Evolutionary conservation across 176 grass and related monocot genomes (phyloP), one percentile per base, ranked within the genome.

Genomic region (Chloris gayana): DNA sequence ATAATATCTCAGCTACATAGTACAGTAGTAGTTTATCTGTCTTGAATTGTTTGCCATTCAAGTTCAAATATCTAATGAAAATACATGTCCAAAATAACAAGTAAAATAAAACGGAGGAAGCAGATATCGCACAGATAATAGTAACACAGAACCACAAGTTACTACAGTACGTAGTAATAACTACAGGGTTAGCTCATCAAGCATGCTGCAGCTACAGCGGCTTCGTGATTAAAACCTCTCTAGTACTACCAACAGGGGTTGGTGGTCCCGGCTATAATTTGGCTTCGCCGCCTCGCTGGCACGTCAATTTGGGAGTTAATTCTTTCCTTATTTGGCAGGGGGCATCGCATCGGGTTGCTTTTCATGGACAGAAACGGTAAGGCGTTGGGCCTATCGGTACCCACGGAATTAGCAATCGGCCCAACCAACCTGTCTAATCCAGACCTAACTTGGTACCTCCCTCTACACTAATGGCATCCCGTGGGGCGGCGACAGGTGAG

Each of bases 311-410:
- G 51, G 70, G 73, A 6, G 69, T 84, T 53, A 84, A 80, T 80
- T 64, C 27, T 64, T 85, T 85, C 87, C 82, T 57, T 71, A 57
- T 76, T 76, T 21, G 76, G 82, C 58, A 80, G 54, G 75, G 49
- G 64, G 46, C 54, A 53, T 50, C 70, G 30, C 51, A 54, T 42
- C 72, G 9, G 25, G 49, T 61, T 41, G 29, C 44, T 49, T 64
- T 76, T 19, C 15, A 24, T 24, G 70, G 9, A 80, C 81, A 33
- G 64, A 30, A 70, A 66, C 37, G 47, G 33, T 53, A 77, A 64
- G 22, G 56, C 24, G 11, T 11, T 50, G 6, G 42, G 9, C 26
- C 17, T 29, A 62, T 30, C 25, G 21, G 47, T 49, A 39, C 38
- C 25, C 51, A 14, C 21, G 14, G 74, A 79, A 64, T 84, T 82